phyloP scores from a whole-genome alignment of 2,329 filamentous ascomycete species.

The Verticillium isaacii region DNA sequence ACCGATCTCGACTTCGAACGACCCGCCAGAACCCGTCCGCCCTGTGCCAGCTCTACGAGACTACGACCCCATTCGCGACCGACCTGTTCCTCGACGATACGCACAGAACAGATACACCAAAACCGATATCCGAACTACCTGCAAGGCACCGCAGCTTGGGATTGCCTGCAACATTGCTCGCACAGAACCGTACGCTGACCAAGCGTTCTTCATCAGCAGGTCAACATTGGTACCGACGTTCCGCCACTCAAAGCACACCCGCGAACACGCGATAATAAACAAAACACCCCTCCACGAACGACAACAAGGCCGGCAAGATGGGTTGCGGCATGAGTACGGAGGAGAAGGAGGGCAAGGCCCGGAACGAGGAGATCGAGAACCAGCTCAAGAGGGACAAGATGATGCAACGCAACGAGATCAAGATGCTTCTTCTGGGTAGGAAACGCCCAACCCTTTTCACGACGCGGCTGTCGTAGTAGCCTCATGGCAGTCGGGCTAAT shows the following conservation, averaged over 20 bases:
- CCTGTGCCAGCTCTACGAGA: not conserved
- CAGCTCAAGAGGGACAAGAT: slow-evolving; percentile 98
- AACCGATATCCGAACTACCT: not conserved
- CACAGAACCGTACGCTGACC: not conserved
- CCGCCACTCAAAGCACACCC: not conserved
- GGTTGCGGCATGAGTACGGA: slow-evolving; percentile 99
- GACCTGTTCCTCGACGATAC: not conserved
- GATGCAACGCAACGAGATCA: slow-evolving; percentile 99
- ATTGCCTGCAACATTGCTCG: not conserved
- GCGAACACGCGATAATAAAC: not conserved
- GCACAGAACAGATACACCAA: not conserved
- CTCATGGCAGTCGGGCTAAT: not conserved
- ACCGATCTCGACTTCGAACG: not conserved
- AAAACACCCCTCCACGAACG: not conserved
- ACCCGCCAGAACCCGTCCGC: not conserved
- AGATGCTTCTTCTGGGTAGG: slow-evolving; percentile 96
- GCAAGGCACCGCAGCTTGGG: not conserved
- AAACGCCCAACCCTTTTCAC: not conserved
- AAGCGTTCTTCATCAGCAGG: not conserved
- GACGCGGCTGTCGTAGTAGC: not conserved
- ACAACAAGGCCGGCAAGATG: slow-evolving; percentile 62
- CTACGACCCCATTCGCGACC: not conserved
- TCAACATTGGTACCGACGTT: not conserved
- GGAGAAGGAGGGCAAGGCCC: slow-evolving; percentile 99
- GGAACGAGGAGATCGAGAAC: slow-evolving; percentile 99